Conservation (phyloP, 202 grass and related monocot species). For the Eragrostis tef region DNA sequence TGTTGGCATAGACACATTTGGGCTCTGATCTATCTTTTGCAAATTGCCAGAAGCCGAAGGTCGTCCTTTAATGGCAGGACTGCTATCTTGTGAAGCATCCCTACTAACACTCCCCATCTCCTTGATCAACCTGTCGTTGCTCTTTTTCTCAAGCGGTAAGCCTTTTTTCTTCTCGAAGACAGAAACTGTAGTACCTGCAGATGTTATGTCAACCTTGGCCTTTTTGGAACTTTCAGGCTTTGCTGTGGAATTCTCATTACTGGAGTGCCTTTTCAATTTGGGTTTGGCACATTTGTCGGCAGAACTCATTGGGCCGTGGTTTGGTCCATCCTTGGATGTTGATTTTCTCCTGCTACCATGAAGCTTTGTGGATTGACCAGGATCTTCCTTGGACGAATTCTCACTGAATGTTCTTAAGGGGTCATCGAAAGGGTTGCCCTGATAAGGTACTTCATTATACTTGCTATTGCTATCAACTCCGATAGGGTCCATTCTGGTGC, state of each 20-base stretch:
- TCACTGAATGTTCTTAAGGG: conserved; percentile 36
- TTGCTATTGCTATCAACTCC: conserved; percentile 39
- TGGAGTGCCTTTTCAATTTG: conserved; percentile 65
- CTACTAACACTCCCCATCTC: conserved; percentile 53
- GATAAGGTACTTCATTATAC: conserved; percentile 44
- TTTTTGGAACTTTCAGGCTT: conserved; percentile 65
- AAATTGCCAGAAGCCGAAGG: conserved; percentile 54
- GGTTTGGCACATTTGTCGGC: conserved; percentile 51
- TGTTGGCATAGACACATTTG: conserved; percentile 47
- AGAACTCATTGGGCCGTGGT: conserved; percentile 44
- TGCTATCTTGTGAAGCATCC: conserved; percentile 48
- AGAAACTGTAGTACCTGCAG: conserved; percentile 45
- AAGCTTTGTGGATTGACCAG: conserved; percentile 41
- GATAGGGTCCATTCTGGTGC: conserved; percentile 39
- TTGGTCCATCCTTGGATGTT: conserved; percentile 56
- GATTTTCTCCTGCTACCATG: conserved; percentile 61
- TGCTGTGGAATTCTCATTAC: conserved; percentile 50
- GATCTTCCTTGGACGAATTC: conserved; percentile 49
- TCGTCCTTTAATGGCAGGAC: conserved; percentile 54
- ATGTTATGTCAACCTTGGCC: conserved; percentile 58
- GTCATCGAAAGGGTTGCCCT: conserved; percentile 46
- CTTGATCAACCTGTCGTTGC: conserved; percentile 50
- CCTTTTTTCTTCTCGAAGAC: conserved; percentile 48
- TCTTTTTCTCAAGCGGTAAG: conserved; percentile 55
- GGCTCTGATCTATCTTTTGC: conserved; percentile 55